phyloP scores from a whole-genome alignment of 495 filamentous ascomycete species.

The Aspergillus taichungensis region DNA sequence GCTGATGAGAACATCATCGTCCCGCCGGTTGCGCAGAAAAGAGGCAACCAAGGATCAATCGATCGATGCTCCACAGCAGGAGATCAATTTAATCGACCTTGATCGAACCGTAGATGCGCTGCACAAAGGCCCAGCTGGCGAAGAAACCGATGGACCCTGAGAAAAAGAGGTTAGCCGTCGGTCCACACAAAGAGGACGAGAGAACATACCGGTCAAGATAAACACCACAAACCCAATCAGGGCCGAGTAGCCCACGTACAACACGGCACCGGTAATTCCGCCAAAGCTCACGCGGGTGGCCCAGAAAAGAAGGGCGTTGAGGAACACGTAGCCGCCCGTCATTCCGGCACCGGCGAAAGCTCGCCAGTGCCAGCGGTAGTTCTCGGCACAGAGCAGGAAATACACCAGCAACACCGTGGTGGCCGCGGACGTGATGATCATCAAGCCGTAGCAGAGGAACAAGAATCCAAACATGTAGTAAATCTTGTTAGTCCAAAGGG shows the following conservation, averaged over 20 bases:
- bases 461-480: slow-evolving; percentile 99
- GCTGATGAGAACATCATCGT: neutral
- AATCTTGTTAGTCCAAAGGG: slow-evolving; percentile 93
- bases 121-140: slow-evolving; percentile 84
- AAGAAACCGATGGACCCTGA: slow-evolving; percentile 92
- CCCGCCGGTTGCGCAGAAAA: neutral
- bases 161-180: slow-evolving; percentile 9
- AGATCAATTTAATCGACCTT: slow-evolving; percentile 67
- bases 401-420: slow-evolving; percentile 91
- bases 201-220: slow-evolving; percentile 74
- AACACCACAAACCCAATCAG: slow-evolving; percentile 88
- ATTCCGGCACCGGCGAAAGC: slow-evolving; percentile 82
- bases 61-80: too few relatives aligned
- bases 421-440: slow-evolving; percentile 91
- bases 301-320: slow-evolving; percentile 83
- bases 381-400: slow-evolving; percentile 88
- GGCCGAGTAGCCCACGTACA: slow-evolving; percentile 89
- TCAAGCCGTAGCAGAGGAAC: slow-evolving; percentile 93
- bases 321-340: slow-evolving; percentile 81
- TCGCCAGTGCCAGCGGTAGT: slow-evolving; percentile 99
- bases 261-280: slow-evolving; percentile 72
- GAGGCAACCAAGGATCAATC: neutral
- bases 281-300: slow-evolving; percentile 74
- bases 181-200: slow-evolving; percentile 3
- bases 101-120: slow-evolving; percentile 89